Evolutionary conservation across 1,284 basidiomycete genomes (phyloP), one percentile per base, ranked within the genome.

Genomic region (Ceratobasidium sp.): DNA sequence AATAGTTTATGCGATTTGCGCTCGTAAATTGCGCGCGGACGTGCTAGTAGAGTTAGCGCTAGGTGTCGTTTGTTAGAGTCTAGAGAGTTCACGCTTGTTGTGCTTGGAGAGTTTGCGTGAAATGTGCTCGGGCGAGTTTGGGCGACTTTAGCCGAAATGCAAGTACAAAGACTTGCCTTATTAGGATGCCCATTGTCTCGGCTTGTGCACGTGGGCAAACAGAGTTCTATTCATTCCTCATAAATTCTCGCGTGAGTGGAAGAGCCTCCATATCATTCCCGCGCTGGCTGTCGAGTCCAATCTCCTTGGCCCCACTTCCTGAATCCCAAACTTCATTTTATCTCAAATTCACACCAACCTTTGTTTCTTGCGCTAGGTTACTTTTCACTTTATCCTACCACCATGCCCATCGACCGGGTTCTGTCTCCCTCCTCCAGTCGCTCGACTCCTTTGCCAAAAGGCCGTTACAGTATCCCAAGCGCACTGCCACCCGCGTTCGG

Each of bases 81-180:
- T 21, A n/a, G 21, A 23, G 18, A n/a, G 18, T 23, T 49, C 9
- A n/a, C 21, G 21, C n/a, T 49, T 3, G 21, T 18, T 21, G 46
- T 23, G 18, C 8, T 18, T 7, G 23, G n/a, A 49, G 48, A 49
- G 48, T 49, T 49, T 11, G 48, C 12, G 48, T 23, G 48, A 49
- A 23, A 23, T 23, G n/a, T 23, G 48, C 21, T 5, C 48, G 48
- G 48, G 48, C n/a, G 23, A 49, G 21, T 11, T 49, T 23, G 6
- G n/a, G n/a, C n/a, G n/a, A n/a, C n/a, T n/a, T n/a, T n/a, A n/a
- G 48, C 48, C 18, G 21, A n/a, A n/a, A 46, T 18, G 46, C 21
- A 49, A 21, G 48, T 49, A 49, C 48, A 49, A 49, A 49, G 4
- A n/a, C n/a, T 49, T 49, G n/a, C 48, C 48, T 49, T 23, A 21